phyloP scores from a whole-genome alignment of 1,284 basidiomycete species.

The Moniliophthora roreri region DNA sequence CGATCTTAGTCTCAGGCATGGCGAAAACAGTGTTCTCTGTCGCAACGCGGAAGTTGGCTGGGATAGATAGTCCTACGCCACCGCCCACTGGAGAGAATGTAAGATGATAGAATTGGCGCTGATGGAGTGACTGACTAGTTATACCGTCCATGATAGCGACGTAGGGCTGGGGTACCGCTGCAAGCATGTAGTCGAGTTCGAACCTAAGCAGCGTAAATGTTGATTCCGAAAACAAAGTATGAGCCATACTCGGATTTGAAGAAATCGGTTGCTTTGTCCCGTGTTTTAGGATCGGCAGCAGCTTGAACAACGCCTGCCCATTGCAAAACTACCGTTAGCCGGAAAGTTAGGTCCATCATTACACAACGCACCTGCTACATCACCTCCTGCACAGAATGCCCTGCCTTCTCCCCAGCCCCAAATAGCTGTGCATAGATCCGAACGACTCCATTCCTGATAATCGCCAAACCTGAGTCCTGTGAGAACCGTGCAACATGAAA shows the following conservation, averaged over 20 bases:
- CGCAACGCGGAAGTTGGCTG: conserved; percentile 90
- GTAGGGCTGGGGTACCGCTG: conserved; percentile 83
- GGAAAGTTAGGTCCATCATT: conserved; percentile 6
- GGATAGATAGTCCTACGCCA: conserved; percentile 88
- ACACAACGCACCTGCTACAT: conserved; percentile 74
- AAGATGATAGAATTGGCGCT: conserved; percentile 17
- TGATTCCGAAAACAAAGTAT: conserved; percentile 81
- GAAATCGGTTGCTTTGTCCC: conserved; percentile 72
- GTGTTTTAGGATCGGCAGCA: conserved; percentile 48
- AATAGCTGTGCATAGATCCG: conserved; percentile 74
- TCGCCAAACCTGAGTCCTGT: conserved; percentile 11
- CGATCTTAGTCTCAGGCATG: conserved; percentile 98
- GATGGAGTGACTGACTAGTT: conserved; percentile 65
- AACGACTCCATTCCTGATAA: conserved; percentile 70
- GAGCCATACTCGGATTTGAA: conserved; percentile 84
- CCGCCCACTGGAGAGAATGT: conserved; percentile 78
- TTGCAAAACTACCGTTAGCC: conserved; percentile 16
- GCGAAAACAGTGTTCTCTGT: conserved; percentile 92
- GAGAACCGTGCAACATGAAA: conserved; percentile 4
- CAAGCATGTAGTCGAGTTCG: conserved; percentile 85
- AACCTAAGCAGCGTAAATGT: conserved; percentile 65
- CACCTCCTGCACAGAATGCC: conserved; percentile 95
- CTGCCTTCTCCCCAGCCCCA: conserved; percentile 78
- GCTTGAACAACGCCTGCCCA: conserved; percentile 54
- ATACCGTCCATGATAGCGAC: conserved; percentile 89